These are phyloP conservation scores for Kentomonas sorsogonicus DNA, from an alignment of 208 protist genomes.

Conservation along the genomic window DNA sequence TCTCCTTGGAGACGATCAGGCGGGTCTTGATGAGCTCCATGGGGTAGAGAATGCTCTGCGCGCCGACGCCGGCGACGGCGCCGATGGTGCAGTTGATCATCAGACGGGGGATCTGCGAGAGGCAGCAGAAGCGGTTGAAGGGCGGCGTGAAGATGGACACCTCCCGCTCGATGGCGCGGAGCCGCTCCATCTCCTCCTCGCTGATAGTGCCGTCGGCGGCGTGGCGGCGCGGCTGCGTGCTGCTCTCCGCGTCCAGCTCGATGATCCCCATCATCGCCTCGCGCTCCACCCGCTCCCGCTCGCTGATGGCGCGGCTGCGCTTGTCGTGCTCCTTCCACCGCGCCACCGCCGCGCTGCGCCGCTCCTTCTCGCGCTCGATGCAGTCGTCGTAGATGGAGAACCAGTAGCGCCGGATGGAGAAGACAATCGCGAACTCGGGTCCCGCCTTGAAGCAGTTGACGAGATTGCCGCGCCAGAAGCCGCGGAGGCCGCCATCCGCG, in stretches of 20 bases:
- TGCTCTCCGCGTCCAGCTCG: constrained; percentile 2
- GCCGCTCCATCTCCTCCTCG: constrained; percentile 8
- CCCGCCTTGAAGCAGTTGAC: constrained; percentile 89
- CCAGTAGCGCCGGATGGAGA: constrained; percentile 76
- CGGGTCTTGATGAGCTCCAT: constrained; percentile 91
- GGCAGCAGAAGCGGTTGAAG: constrained; percentile 37
- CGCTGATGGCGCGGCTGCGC: constrained; percentile 17
- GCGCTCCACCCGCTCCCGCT: constrained; percentile 28
- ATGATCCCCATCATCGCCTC: constrained; percentile 29
- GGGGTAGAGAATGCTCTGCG: constrained; percentile 84
- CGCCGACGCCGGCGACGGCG: constrained; percentile 73
- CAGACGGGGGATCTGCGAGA: constrained; percentile 53
- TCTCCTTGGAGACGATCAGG: constrained; percentile 61
- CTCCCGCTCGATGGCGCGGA: constrained; percentile 28
- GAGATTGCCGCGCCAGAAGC: constrained; percentile 86
- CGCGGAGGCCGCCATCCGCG: constrained; percentile 64
- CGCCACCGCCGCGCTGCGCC: constrained; percentile 14
- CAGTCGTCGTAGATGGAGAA: constrained; percentile 78
- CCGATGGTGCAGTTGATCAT: constrained; percentile 82
- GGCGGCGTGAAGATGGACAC: constrained; percentile 55
- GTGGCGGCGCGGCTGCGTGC: too few relatives aligned
- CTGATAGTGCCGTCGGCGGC: background rate
- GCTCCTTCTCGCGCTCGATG: constrained; percentile 48
- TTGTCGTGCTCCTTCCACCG: constrained; percentile 22
- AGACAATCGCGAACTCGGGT: constrained; percentile 88